Evolutionary conservation across 208 protist species (phyloP).

Genomic region (Borovskyia barvae): DNA sequence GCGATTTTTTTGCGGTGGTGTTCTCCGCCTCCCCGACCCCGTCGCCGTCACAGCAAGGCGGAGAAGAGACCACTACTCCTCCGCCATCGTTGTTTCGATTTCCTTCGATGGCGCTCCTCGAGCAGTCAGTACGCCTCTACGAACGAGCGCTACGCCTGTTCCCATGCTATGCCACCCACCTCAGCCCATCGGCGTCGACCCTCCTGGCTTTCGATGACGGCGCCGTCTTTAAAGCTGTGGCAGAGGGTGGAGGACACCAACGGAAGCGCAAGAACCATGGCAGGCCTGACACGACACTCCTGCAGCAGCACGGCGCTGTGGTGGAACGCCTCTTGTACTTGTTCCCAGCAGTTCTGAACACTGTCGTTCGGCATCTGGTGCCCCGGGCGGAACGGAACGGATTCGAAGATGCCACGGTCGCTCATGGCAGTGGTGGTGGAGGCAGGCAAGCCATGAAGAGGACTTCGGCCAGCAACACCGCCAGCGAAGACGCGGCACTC

Average conservation of each 20-base stretch:
- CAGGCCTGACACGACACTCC: not conserved
- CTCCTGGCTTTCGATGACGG: not conserved
- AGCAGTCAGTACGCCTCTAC: constrained; percentile 21
- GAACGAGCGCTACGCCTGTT: constrained; percentile 24
- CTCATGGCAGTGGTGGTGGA: too few relatives aligned
- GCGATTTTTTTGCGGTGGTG: constrained; percentile 47
- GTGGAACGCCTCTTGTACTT: constrained; percentile 14
- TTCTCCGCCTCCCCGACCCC: constrained; percentile 1
- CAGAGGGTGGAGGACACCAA: too few relatives aligned
- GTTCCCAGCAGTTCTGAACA: constrained; percentile 15
- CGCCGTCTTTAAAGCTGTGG: too few relatives aligned
- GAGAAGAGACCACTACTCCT: not conserved
- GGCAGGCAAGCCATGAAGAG: too few relatives aligned
- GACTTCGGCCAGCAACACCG: not conserved
- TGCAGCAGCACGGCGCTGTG: constrained; percentile 19
- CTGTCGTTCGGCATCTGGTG: constrained; percentile 11
- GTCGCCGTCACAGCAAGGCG: not conserved
- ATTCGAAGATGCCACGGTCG: too few relatives aligned
- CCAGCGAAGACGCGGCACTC: constrained; percentile 15
- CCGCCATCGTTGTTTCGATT: constrained; percentile 4
- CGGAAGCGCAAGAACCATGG: not conserved
- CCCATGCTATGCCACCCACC: constrained; percentile 11
- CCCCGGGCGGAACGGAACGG: not conserved
- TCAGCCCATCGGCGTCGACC: not conserved
- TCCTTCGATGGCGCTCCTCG: constrained; percentile 14